A percentile compares a stretch with the other conserved stretches of the same genome.
Conservation (phyloP, 1,284 basidiomycete genomes). For the Wallemia mellicola region DNA sequence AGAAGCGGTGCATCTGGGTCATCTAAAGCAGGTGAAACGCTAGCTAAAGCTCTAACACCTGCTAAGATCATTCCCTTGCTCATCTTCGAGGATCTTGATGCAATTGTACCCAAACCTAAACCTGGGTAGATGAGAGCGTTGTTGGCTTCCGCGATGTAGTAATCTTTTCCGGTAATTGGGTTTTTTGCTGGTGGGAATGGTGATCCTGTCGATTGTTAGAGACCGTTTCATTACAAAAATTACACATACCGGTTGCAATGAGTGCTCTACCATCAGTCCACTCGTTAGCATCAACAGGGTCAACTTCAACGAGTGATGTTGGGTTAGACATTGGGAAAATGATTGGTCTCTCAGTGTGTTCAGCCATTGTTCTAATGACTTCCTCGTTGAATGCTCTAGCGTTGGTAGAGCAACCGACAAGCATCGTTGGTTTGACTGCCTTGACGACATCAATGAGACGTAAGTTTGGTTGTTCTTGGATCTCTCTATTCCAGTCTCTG, state of each 20-base stretch:
- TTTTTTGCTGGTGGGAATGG: conserved; percentile 46
- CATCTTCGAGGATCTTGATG: conserved; percentile 29
- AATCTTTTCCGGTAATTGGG: conserved; percentile 30
- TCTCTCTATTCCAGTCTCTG: conserved; percentile 14
- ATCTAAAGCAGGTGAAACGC: conserved; percentile 38
- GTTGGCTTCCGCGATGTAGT: conserved; percentile 14
- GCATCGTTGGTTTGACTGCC: conserved; percentile 32
- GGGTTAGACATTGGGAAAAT: conserved; percentile 42
- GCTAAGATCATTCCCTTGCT: conserved; percentile 51
- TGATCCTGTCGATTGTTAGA: no score
- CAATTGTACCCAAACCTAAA: conserved; percentile 35
- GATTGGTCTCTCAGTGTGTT: conserved; percentile 35
- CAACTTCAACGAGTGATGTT: conserved; percentile 39
- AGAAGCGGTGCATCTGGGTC: conserved; percentile 27
- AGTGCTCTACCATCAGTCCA: conserved; percentile 49
- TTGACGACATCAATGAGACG: conserved; percentile 34
- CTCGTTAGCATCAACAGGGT: conserved; percentile 34
- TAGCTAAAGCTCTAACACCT: conserved; percentile 34
- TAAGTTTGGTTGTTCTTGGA: conserved; percentile 18
- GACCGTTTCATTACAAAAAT: no score
- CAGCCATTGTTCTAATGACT: conserved; percentile 31
- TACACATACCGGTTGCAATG: no score
- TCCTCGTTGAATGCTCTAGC: conserved; percentile 52
- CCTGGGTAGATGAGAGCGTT: conserved; percentile 51
- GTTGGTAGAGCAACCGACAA: conserved; percentile 54